phyloP scores from a whole-genome alignment of 495 filamentous ascomycete species.

The Podospora fimiseda region DNA sequence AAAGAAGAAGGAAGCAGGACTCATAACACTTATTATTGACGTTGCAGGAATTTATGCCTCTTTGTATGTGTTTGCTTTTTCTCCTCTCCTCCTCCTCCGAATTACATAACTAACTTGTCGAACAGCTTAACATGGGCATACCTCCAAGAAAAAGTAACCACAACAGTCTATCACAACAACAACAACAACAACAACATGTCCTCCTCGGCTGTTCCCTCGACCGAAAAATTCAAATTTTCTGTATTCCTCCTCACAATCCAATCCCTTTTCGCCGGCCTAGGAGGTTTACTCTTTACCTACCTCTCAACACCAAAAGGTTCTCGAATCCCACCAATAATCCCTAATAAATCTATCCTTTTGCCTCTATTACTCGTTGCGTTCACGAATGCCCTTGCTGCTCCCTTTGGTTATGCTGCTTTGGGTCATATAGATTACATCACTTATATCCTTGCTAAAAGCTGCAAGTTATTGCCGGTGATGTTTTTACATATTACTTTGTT shows the following conservation, averaged over 20 bases:
- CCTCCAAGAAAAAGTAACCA: constrained; percentile 95
- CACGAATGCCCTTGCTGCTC: constrained; percentile 79
- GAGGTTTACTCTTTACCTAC: constrained; percentile 74
- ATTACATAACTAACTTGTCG: constrained; percentile 8
- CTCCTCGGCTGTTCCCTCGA: constrained; percentile 57
- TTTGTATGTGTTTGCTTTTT: constrained; percentile 75
- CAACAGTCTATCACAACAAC: no score
- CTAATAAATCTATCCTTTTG: constrained; percentile 59
- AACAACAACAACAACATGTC: no score
- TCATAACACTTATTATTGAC: constrained; percentile 74
- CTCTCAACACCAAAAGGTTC: constrained; percentile 50
- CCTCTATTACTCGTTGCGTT: constrained; percentile 83
- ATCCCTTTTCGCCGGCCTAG: constrained; percentile 77
- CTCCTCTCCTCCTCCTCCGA: neutral
- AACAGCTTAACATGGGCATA: constrained; percentile 89
- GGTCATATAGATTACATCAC: constrained; percentile 98
- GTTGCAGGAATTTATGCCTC: constrained; percentile 91
- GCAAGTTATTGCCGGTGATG: constrained; percentile 98
- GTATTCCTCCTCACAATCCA: constrained; percentile 95
- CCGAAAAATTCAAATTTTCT: constrained; percentile 80
- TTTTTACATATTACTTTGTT: constrained; percentile 90
- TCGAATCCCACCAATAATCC: constrained; percentile 63
- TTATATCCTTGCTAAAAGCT: constrained; percentile 94
- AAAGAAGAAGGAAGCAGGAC: constrained; percentile 45
- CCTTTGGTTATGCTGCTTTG: constrained; percentile 91